Evolutionary conservation across 2,329 filamentous ascomycete species (phyloP).

Genomic region (Aureobasidium mangrovei): DNA sequence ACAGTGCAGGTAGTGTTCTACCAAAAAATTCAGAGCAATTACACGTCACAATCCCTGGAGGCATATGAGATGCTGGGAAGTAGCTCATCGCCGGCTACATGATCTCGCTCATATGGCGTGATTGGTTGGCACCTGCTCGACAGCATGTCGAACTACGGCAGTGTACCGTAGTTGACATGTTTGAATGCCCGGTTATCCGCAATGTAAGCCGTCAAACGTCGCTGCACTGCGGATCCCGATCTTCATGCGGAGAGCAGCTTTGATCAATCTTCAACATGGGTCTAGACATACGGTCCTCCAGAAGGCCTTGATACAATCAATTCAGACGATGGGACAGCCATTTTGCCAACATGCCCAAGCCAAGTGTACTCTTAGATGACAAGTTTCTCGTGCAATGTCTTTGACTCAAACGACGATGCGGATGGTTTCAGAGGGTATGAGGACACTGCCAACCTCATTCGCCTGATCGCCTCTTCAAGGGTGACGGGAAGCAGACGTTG

Average conservation of each 20-base stretch:
- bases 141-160: constrained; percentile 11
- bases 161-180: constrained; percentile 11
- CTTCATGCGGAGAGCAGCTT: constrained; percentile 6
- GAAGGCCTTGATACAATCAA: not conserved
- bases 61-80: not conserved
- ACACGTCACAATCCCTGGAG: constrained; percentile 8
- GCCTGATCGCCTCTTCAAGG: constrained; percentile 8
- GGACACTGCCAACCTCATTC: not conserved
- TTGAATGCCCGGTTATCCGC: constrained; percentile 8
- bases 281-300: not conserved
- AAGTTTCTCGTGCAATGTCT: not conserved
- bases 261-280: not conserved
- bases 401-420: constrained; percentile 1
- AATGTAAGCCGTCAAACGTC: constrained; percentile 11
- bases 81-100: not conserved
- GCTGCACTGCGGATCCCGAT: constrained; percentile 10
- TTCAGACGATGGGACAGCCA: not conserved
- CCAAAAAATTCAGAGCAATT: not conserved
- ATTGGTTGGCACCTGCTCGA: constrained; percentile 10
- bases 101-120: not conserved
- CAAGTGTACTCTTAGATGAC: not conserved
- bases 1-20: not conserved
- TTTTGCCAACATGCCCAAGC: not conserved
- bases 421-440: not conserved
- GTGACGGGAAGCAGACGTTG: constrained; percentile 6